A percentile compares a stretch with the other conserved stretches of the same genome.
Evolutionary conservation across 78 protist species (phyloP).

Genomic region (Tieghemostelium lacteum): DNA sequence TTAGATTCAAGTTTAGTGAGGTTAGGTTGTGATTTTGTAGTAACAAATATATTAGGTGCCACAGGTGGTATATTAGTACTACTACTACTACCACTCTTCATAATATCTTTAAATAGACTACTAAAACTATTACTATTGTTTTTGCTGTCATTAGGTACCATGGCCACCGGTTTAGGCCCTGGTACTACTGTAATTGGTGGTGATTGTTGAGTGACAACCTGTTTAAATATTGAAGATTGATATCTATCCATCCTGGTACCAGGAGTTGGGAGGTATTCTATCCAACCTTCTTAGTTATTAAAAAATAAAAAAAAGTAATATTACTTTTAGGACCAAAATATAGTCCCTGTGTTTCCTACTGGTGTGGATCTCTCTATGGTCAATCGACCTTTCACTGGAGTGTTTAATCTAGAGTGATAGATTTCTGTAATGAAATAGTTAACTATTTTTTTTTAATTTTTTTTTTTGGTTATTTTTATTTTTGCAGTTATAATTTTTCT

Average conservation of each 20-base stretch:
- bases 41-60: not conserved
- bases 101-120: not conserved
- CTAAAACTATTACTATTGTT: not conserved
- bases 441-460: no score
- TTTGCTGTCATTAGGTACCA: not conserved
- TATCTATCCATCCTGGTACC: not conserved
- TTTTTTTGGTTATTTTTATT: no score
- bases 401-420: not conserved
- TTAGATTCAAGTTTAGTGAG: not conserved
- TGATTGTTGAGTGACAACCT: conserved; percentile 6
- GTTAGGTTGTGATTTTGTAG: not conserved
- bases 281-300: no score
- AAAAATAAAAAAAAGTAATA: not conserved
- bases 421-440: not conserved
- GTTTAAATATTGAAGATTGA: conserved; percentile 17
- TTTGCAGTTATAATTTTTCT: no score
- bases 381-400: no score
- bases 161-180: no score
- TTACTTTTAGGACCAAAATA: not conserved
- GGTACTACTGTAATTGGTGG: not conserved
- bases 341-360: no score
- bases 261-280: no score
- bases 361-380: no score
- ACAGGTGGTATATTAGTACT: conserved; percentile 5
- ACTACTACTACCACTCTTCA: not conserved